These are phyloP conservation scores for Metschnikowia sp. DNA, from an alignment of 805 yeast genomes.

Conservation along the genomic window DNA sequence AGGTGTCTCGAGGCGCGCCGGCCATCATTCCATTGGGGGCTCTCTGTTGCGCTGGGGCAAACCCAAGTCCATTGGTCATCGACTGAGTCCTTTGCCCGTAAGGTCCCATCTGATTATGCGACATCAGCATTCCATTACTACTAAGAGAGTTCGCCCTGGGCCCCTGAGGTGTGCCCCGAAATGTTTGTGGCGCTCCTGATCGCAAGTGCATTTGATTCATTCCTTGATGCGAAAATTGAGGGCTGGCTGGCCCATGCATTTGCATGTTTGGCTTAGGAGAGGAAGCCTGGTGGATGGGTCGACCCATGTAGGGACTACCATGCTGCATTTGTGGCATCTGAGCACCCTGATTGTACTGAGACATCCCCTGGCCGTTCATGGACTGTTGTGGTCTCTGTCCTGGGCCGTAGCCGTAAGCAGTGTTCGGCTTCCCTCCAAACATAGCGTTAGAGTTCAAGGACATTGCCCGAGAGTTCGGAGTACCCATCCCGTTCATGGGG, in stretches of 20 bases:
- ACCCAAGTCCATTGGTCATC: conserved; percentile 1
- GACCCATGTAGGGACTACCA: neutral
- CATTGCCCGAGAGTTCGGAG: conserved; percentile 38
- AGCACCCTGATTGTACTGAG: neutral
- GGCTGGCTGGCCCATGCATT: conserved; percentile 1
- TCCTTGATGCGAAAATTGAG: neutral
- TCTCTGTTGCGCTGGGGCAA: neutral
- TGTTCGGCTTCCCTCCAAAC: conserved; percentile 4
- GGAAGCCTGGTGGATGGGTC: neutral
- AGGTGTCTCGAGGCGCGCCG: neutral
- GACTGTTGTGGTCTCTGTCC: neutral
- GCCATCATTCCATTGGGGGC: neutral
- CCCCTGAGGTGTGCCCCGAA: conserved; percentile 8
- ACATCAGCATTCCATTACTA: conserved; percentile 1
- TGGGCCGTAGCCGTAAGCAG: neutral
- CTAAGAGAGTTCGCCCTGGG: conserved; percentile 15
- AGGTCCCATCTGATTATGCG: neutral
- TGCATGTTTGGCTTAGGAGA: neutral
- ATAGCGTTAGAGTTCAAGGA: conserved; percentile 30
- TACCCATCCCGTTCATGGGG: conserved; percentile 21
- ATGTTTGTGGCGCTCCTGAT: conserved; percentile 5
- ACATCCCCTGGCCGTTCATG: conserved; percentile 1
- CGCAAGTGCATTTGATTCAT: conserved; percentile 10
- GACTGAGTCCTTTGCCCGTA: conserved; percentile 5
- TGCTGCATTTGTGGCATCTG: neutral